These are phyloP conservation scores for Emergomyces orientalis DNA, from an alignment of 2,329 filamentous ascomycete species.

Conservation along the genomic window DNA sequence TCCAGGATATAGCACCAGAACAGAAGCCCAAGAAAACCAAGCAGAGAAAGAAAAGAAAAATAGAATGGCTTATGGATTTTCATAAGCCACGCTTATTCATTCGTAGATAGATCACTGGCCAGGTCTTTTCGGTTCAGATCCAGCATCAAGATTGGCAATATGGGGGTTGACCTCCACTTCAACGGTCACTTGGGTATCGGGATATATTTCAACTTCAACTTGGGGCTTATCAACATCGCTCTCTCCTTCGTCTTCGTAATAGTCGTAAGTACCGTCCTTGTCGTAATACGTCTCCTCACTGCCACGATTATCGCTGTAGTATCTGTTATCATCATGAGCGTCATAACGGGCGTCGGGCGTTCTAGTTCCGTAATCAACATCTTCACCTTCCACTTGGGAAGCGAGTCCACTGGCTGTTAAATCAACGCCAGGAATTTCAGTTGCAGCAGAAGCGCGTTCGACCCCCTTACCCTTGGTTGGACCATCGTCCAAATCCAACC, in stretches of 20 bases:
- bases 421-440: background rate
- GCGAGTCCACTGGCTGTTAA: background rate
- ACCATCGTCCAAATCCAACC: constrained; percentile 10
- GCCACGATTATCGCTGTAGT: background rate
- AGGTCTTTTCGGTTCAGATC: background rate
- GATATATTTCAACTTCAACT: background rate
- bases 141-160: too few relatives aligned
- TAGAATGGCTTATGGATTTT: background rate
- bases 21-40: background rate
- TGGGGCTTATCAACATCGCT: constrained; percentile 1
- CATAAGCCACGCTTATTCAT: background rate
- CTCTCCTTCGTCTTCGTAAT: background rate
- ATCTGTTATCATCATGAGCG: background rate
- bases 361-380: background rate
- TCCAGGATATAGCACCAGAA: background rate
- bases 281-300: background rate
- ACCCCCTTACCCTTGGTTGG: constrained; percentile 8
- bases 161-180: background rate
- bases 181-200: background rate
- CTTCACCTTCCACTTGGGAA: background rate
- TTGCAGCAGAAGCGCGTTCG: background rate
- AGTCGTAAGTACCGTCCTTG: background rate
- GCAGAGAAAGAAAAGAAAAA: background rate
- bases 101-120: background rate
- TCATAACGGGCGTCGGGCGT: too few relatives aligned